Evolutionary conservation across 495 filamentous ascomycete species (phyloP).

Genomic region (Venustampulla echinocandica): DNA sequence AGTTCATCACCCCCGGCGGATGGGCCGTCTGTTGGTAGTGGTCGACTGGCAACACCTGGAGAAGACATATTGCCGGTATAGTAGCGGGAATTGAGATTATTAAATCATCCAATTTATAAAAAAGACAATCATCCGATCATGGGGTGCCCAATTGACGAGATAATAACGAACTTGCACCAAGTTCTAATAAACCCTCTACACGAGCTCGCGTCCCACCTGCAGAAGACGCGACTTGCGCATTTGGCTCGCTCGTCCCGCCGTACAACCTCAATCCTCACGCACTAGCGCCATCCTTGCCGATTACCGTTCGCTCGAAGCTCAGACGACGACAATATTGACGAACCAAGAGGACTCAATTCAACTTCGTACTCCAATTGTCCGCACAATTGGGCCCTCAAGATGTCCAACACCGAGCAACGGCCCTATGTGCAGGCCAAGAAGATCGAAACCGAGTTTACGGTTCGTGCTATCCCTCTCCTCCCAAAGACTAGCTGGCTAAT

Average conservation of each 20-base stretch:
- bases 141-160: no score
- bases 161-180: no score
- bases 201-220: slow-evolving; percentile 5
- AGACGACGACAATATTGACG: slow-evolving; percentile 9
- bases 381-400: slow-evolving; percentile 34
- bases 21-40: slow-evolving; percentile 14
- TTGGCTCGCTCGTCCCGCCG: not conserved
- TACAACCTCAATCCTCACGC: slow-evolving; percentile 4
- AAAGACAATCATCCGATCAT: no score
- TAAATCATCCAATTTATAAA: no score
- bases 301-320: no score
- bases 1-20: slow-evolving; percentile 20
- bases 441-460: slow-evolving; percentile 69
- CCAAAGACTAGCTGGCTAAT: slow-evolving; percentile 10
- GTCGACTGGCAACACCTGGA: not conserved
- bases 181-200: not conserved
- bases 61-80: slow-evolving; percentile 11
- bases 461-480: slow-evolving; percentile 33
- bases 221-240: slow-evolving; percentile 13
- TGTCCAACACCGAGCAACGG: slow-evolving; percentile 50
- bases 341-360: not conserved
- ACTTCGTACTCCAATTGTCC: slow-evolving; percentile 18
- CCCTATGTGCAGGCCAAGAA: slow-evolving; percentile 67
- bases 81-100: no score
- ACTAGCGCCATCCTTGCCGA: slow-evolving; percentile 16